Percentiles rank a stretch among this genome's conserved stretches.
These are phyloP conservation scores for Rhodotorula mucilaginosa DNA, from an alignment of 1,284 basidiomycete genomes.

Conservation along the genomic window DNA sequence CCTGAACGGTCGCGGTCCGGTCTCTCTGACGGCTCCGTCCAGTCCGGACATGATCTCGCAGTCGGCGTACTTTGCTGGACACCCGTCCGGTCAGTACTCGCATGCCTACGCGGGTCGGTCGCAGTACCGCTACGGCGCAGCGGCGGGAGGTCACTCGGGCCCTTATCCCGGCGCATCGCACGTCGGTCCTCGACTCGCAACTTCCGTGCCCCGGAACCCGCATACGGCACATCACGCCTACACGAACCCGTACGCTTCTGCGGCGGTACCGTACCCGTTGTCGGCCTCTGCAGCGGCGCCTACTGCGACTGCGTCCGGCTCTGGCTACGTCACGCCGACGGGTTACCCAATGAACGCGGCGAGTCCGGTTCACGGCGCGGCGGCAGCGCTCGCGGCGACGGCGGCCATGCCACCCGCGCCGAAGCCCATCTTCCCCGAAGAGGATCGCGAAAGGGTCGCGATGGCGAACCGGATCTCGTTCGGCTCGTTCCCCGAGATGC, in stretches of 20 bases:
- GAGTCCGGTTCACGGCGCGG: not conserved
- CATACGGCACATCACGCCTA: constrained; percentile 18
- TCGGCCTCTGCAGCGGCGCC: not conserved
- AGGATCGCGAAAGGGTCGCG: constrained; percentile 35
- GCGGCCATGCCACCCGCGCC: constrained; percentile 8
- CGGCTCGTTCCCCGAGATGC: constrained; percentile 35
- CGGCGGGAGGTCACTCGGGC: not conserved
- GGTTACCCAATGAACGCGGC: not conserved
- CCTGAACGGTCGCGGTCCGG: constrained; percentile 7
- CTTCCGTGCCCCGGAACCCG: constrained; percentile 23
- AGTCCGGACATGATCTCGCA: constrained; percentile 33
- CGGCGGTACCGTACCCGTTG: constrained; percentile 3
- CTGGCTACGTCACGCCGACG: constrained; percentile 3
- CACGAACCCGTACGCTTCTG: constrained; percentile 17
- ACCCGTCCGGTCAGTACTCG: constrained; percentile 2
- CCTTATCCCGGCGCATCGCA: not conserved
- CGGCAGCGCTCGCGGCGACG: not conserved
- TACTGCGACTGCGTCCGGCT: not conserved
- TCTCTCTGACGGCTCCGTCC: constrained; percentile 34
- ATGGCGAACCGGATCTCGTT: constrained; percentile 35
- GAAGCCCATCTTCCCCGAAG: constrained; percentile 36
- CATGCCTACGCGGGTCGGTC: constrained; percentile 8
- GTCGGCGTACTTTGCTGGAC: constrained; percentile 23
- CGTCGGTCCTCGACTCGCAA: constrained; percentile 15
- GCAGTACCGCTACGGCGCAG: constrained; percentile 19